Base-by-base conservation (phyloP, 306 rosid genomes). In the Dalbergia cultrata region DNA sequence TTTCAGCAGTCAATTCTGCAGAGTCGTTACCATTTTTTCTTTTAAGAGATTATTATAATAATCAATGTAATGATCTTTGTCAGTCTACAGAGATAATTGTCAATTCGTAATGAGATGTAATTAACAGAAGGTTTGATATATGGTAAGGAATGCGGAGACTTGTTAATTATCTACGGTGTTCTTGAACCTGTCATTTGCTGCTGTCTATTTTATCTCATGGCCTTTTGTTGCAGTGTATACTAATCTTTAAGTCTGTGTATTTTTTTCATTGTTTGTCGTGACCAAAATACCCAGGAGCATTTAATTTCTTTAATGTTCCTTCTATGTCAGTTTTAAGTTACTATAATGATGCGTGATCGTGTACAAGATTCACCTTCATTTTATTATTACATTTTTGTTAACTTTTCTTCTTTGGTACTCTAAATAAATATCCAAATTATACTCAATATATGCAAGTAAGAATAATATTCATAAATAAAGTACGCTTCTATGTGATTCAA, bases 1-100 rank as follows among this genome's bases (percentile, higher is more conserved):
- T 59, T 78, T 83, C 76, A 72, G 53, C n/a, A 16, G 50, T 78
- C 80, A 77, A 65, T 77, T 72, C 34, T 71, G 50, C 53, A 60
- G 58, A 70, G 63, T 34, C 56, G 61, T 82, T 65, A 13, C 74
- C 77, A 73, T 66, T 37, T 77, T 78, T 78, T 78, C 31, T 26
- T 26, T 26, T 7, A 16, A 62, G 34, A 75, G 26, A 26, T 26
- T 26, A 26, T 26, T 59, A 5, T 13, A 58, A 9, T 50, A 61
- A 64, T 76, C 69, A 76, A 16, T 22, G 49, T 7, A 19, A 44
- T 74, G 37, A 43, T 9, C 34, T 12, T 34, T 77, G 64, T 77
- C 82, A 62, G 70, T 83, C 72, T 47, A 53, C 53, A 47, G 53
- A 47, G 53, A 47, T 47, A 47, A 47, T 13, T 53, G 9, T 54